These are phyloP conservation scores for Gymnopilus dilepis DNA, from an alignment of 768 basidiomycete genomes.

Conservation along the genomic window DNA sequence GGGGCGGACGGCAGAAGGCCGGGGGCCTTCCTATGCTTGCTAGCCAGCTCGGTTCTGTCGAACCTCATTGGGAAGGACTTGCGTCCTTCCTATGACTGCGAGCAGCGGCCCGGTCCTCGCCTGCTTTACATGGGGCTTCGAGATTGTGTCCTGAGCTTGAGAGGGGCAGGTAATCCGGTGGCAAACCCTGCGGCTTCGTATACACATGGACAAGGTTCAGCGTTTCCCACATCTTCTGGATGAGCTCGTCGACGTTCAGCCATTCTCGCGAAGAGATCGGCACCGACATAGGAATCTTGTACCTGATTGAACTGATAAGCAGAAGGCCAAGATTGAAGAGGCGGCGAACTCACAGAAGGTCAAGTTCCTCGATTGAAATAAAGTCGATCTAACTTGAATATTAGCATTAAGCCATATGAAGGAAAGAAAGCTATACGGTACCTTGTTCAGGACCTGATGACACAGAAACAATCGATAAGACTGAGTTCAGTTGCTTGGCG, in stretches of 20 bases:
- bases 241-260: conserved; percentile 96
- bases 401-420: conserved; percentile 3
- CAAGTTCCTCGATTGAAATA: conserved; percentile 97
- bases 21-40: no score
- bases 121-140: no score
- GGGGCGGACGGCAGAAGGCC: no score
- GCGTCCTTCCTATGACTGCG: no score
- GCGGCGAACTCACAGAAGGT: conserved; percentile 66
- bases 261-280: conserved; percentile 94
- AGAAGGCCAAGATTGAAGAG: neutral
- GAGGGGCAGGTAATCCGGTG: conserved; percentile 99
- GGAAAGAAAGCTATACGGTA: conserved; percentile 33
- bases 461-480: conserved; percentile 3
- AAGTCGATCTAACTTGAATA: conserved; percentile 78
- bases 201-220: conserved; percentile 94
- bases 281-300: conserved; percentile 95
- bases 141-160: no score
- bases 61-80: no score
- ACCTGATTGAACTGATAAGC: conserved; percentile 41
- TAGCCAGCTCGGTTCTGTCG: no score
- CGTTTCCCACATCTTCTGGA: conserved; percentile 91
- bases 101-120: no score
- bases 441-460: conserved; percentile 81
- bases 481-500: neutral
- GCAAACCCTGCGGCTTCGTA: conserved; percentile 90